These are phyloP conservation scores for Castanospermum australe DNA, from an alignment of 306 rosid genomes.

Conservation along the genomic window DNA sequence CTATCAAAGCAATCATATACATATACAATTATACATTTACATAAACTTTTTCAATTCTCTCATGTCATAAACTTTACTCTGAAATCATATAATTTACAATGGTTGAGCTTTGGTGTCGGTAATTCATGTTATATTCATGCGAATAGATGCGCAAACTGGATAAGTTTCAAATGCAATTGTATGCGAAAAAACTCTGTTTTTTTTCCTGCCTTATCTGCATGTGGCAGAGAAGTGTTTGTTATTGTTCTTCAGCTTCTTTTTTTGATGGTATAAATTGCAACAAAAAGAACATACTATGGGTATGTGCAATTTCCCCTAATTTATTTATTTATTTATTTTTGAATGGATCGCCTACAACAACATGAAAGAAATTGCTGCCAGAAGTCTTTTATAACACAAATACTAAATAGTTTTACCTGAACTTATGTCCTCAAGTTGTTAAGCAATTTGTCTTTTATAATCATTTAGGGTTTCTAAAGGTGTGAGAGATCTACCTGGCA, in stretches of 20 bases:
- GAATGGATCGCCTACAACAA: neutral
- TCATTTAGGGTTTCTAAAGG: constrained; percentile 85
- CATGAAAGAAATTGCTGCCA: constrained; percentile 22
- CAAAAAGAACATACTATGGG: neutral
- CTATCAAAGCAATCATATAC: neutral
- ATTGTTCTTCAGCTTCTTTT: constrained; percentile 6
- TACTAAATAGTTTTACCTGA: constrained; percentile 17
- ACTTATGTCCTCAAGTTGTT: constrained; percentile 4
- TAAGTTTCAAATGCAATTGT: constrained; percentile 5
- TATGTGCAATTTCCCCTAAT: neutral
- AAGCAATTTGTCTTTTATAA: constrained; percentile 20
- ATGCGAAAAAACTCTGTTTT: neutral
- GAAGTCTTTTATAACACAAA: neutral
- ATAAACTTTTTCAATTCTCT: neutral
- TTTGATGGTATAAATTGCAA: constrained; percentile 7
- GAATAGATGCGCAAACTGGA: neutral
- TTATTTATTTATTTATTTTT: too few relatives aligned
- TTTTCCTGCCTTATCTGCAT: constrained; percentile 25
- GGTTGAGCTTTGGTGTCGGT: neutral
- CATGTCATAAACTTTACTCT: neutral
- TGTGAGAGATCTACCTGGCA: constrained; percentile 92
- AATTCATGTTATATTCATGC: neutral
- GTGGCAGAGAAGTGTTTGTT: neutral
- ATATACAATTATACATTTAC: neutral
- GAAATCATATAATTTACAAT: neutral